Conservation (phyloP, 2,329 filamentous ascomycete genomes). For the Exophiala xenobiotica region DNA sequence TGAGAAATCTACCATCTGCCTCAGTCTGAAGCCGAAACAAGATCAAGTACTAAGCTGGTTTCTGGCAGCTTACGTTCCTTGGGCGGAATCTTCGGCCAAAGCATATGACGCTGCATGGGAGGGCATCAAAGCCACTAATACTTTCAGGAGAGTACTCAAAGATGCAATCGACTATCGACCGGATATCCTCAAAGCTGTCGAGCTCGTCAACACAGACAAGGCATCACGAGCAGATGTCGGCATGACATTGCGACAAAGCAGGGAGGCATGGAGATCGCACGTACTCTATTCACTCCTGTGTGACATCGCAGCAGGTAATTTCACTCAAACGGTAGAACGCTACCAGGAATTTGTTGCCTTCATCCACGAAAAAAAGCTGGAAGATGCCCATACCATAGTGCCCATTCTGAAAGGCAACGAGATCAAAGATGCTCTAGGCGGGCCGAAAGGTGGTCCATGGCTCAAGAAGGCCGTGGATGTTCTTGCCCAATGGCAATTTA, state of each 20-base stretch:
- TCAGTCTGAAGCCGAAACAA: slow-evolving; percentile 24
- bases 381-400: slow-evolving; percentile 50
- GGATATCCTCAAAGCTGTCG: slow-evolving; percentile 17
- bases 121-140: slow-evolving; percentile 33
- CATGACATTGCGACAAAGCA: slow-evolving; percentile 28
- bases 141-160: slow-evolving; percentile 28
- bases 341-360: slow-evolving; percentile 57
- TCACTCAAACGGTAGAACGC: slow-evolving; percentile 25
- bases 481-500: slow-evolving; percentile 83
- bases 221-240: slow-evolving; percentile 30
- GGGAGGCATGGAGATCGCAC: slow-evolving; percentile 27
- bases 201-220: slow-evolving; percentile 12
- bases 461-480: slow-evolving; percentile 75
- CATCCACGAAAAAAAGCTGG: slow-evolving; percentile 51
- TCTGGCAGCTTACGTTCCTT: slow-evolving; percentile 31
- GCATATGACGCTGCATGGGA: slow-evolving; percentile 30
- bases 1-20: slow-evolving; percentile 21
- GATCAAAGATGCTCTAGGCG: slow-evolving; percentile 65
- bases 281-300: slow-evolving; percentile 26
- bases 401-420: slow-evolving; percentile 72
- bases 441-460: slow-evolving; percentile 76
- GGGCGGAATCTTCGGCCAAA: slow-evolving; percentile 11
- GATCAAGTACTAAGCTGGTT: slow-evolving; percentile 28
- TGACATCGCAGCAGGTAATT: slow-evolving; percentile 19
- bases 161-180: slow-evolving; percentile 28